A percentile compares a stretch with the other conserved stretches of the same genome.
These are phyloP conservation scores for Boletus tomentosulus DNA, from an alignment of 768 basidiomycete species.

Conservation along the genomic window DNA sequence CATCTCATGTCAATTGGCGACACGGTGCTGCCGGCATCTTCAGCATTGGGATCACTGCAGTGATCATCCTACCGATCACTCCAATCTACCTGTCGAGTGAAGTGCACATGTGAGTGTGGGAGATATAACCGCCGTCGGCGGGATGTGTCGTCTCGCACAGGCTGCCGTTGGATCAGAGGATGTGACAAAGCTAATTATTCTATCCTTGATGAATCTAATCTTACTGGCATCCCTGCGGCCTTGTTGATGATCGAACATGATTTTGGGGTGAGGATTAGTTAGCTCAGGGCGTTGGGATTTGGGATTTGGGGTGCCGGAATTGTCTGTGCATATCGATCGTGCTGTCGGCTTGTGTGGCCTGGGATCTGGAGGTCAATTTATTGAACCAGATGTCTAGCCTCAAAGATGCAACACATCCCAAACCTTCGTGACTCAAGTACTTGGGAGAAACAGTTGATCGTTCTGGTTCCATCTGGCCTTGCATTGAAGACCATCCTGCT, in stretches of 20 bases:
- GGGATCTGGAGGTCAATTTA: too few species aligned
- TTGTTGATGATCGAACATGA: too few species aligned
- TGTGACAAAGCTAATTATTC: too few species aligned
- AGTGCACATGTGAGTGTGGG: constrained; percentile 6
- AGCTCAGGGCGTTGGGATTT: not conserved
- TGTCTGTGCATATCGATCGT: too few species aligned
- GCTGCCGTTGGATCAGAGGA: not conserved
- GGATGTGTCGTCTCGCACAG: not conserved
- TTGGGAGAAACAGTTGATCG: too few species aligned
- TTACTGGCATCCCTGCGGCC: too few species aligned
- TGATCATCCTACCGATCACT: constrained; percentile 5
- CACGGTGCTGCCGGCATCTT: constrained; percentile 9
- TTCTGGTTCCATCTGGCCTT: not conserved
- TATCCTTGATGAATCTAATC: too few species aligned
- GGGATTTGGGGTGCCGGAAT: too few species aligned
- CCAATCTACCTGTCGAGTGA: constrained; percentile 6
- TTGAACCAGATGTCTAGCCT: too few species aligned
- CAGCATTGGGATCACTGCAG: constrained; percentile 11
- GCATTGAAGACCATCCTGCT: not conserved
- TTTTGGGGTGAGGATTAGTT: not conserved
- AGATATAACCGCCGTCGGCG: not conserved
- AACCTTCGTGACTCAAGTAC: too few species aligned
- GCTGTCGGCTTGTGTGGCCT: not conserved
- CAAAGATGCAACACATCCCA: too few species aligned
- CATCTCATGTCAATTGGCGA: constrained; percentile 16